These are phyloP conservation scores for Blechomonas ayalai DNA, from an alignment of 208 protist genomes.

Conservation along the genomic window DNA sequence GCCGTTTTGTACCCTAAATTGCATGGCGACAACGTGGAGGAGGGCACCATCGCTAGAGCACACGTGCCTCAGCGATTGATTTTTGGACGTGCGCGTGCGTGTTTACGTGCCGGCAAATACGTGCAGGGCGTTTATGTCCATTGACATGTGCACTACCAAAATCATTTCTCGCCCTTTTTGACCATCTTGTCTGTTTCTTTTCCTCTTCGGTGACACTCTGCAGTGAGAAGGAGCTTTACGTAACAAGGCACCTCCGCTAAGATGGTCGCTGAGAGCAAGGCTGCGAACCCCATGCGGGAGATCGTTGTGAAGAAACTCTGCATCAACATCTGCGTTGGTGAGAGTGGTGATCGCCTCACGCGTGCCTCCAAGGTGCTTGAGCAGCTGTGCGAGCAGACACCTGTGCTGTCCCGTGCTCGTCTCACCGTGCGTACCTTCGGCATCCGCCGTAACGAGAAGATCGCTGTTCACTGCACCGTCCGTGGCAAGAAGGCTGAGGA, in stretches of 20 bases:
- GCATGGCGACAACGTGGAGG: too few relatives aligned
- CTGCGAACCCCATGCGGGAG: conserved; percentile 94
- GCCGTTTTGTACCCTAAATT: too few relatives aligned
- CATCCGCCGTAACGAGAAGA: conserved; percentile 99
- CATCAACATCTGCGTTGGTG: conserved; percentile 99
- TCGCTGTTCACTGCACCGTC: conserved; percentile 98
- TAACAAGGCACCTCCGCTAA: too few relatives aligned
- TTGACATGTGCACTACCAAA: too few relatives aligned
- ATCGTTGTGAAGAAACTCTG: conserved; percentile 98
- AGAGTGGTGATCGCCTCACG: conserved; percentile 98
- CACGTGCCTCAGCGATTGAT: too few relatives aligned
- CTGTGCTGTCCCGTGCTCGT: conserved; percentile 95
- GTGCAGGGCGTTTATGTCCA: too few relatives aligned
- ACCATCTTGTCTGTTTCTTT: conserved; percentile 6
- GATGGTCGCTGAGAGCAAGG: conserved; percentile 83
- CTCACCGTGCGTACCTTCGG: conserved; percentile 98
- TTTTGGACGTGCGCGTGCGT: too few relatives aligned
- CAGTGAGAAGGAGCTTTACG: too few relatives aligned
- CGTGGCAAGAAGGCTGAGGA: conserved; percentile 99
- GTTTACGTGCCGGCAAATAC: too few relatives aligned
- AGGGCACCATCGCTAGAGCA: too few relatives aligned
- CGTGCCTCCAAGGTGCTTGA: conserved; percentile 99
- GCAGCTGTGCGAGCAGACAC: conserved; percentile 98
- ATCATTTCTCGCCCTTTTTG: too few relatives aligned
- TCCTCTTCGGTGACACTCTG: conserved; percentile 3